Conservation (phyloP, 2,329 filamentous ascomycete genomes). For the Sporothrix brunneoviolacea region DNA sequence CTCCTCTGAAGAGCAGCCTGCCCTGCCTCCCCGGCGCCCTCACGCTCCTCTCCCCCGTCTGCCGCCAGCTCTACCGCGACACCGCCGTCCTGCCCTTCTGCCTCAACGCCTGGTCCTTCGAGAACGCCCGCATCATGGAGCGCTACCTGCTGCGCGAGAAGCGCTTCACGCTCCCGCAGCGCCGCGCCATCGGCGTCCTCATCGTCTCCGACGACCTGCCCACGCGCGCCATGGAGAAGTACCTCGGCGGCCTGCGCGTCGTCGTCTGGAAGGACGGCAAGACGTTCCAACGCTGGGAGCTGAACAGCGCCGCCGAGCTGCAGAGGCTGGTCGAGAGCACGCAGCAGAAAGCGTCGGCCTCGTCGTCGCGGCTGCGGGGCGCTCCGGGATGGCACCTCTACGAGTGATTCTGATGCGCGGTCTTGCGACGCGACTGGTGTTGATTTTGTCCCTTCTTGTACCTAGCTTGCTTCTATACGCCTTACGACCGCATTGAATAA, state of each 20-base stretch:
- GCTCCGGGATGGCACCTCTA: not conserved
- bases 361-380: not conserved
- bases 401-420: too few relatives aligned
- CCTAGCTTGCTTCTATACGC: too few relatives aligned
- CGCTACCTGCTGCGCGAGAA: conserved; percentile 28
- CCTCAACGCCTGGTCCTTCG: conserved; percentile 31
- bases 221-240: conserved; percentile 21
- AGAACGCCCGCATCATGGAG: conserved; percentile 27
- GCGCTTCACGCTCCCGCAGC: conserved; percentile 24
- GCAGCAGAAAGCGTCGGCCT: not conserved
- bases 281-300: conserved; percentile 10
- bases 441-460: too few relatives aligned
- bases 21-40: conserved; percentile 19
- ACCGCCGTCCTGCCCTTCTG: conserved; percentile 28
- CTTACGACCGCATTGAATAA: not conserved
- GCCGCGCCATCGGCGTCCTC: conserved; percentile 26
- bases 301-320: conserved; percentile 1
- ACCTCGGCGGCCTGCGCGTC: conserved; percentile 25
- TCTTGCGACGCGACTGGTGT: too few relatives aligned
- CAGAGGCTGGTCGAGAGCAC: not conserved
- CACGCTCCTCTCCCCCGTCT: conserved; percentile 28
- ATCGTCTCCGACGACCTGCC: conserved; percentile 24
- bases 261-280: conserved; percentile 19
- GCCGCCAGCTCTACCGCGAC: conserved; percentile 32
- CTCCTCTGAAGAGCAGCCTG: not conserved